A percentile compares a stretch with the other conserved stretches of the same genome.
These are phyloP conservation scores for Citrus sinensis DNA, from an alignment of 345 rosid genomes.

Conservation along the genomic window DNA sequence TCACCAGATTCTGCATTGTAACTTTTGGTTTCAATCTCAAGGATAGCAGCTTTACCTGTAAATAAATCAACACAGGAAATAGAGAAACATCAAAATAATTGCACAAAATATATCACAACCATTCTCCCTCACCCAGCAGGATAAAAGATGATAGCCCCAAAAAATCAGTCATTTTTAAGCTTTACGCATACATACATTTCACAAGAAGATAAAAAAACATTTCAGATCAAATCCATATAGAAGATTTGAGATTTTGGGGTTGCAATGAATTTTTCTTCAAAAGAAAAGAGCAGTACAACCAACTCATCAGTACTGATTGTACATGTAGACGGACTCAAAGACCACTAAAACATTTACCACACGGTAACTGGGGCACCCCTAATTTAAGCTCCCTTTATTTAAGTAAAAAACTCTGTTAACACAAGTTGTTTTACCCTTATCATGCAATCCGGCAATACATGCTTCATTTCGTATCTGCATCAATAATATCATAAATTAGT, in stretches of 20 bases:
- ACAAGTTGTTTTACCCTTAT: constrained; percentile 51
- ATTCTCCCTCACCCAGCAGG: background rate
- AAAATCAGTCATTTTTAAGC: background rate
- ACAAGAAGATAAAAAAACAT: background rate
- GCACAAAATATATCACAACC: background rate
- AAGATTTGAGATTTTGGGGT: background rate
- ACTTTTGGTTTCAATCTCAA: constrained; percentile 74
- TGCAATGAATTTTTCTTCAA: background rate
- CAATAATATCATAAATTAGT: constrained; percentile 10
- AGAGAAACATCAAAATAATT: constrained; percentile 3
- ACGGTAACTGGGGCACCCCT: background rate
- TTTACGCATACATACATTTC: background rate
- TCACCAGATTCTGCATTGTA: constrained; percentile 69
- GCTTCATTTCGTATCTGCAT: constrained; percentile 65
- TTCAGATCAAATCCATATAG: background rate
- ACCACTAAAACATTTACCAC: background rate
- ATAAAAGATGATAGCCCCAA: background rate
- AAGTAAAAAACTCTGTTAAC: background rate
- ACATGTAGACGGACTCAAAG: background rate
- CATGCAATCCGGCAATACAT: constrained; percentile 79
- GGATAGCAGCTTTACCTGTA: constrained; percentile 86
- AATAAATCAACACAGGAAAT: background rate
- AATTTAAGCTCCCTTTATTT: background rate
- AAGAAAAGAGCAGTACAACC: background rate
- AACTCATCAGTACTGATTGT: background rate